Percentiles rank a stretch among this genome's conserved stretches.
Evolutionary conservation across 2,329 filamentous ascomycete genomes (phyloP).

Genomic region (Cladobotryum mycophilum): DNA sequence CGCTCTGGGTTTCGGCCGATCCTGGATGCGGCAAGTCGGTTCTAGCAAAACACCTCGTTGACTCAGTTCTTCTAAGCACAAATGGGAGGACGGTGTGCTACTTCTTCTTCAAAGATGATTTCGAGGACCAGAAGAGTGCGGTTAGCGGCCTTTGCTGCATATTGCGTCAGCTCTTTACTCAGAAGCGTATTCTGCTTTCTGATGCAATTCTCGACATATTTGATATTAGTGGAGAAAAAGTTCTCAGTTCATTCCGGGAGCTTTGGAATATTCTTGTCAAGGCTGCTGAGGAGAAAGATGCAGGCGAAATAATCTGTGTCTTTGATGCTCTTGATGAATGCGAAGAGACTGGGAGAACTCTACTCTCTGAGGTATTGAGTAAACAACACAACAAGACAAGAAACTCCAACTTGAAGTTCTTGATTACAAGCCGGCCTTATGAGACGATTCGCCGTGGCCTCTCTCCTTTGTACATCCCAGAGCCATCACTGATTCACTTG

Average conservation of each 20-base stretch:
- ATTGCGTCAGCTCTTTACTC: slow-evolving; percentile 1
- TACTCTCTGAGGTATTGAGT: slow-evolving; percentile 20
- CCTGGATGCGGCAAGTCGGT: slow-evolving; percentile 41
- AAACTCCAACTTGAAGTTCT: slow-evolving; percentile 27
- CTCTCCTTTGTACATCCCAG: slow-evolving; percentile 3
- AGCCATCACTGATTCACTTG: slow-evolving; percentile 14
- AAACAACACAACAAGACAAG: slow-evolving; percentile 18
- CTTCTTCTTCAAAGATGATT: slow-evolving; percentile 42
- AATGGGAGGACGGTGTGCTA: slow-evolving; percentile 26
- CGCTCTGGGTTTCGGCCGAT: slow-evolving; percentile 31
- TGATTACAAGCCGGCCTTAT: slow-evolving; percentile 28
- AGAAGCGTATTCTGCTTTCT: slow-evolving; percentile 18
- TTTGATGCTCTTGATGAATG: slow-evolving; percentile 39
- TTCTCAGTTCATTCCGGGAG: slow-evolving; percentile 18
- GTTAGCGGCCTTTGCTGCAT: slow-evolving; percentile 25
- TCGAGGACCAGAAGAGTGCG: slow-evolving; percentile 26
- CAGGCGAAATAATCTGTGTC: slow-evolving; percentile 27
- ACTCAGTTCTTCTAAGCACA: slow-evolving; percentile 19
- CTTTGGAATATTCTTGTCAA: slow-evolving; percentile 27
- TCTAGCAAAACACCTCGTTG: slow-evolving; percentile 30
- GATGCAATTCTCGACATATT: slow-evolving; percentile 35
- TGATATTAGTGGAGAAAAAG: slow-evolving; percentile 22
- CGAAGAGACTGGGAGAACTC: slow-evolving; percentile 11
- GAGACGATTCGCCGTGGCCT: slow-evolving; percentile 18
- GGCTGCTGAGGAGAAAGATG: slow-evolving; percentile 7